Base-by-base conservation (phyloP, 2,329 filamentous ascomycete genomes). In the Phialophora expanda region DNA sequence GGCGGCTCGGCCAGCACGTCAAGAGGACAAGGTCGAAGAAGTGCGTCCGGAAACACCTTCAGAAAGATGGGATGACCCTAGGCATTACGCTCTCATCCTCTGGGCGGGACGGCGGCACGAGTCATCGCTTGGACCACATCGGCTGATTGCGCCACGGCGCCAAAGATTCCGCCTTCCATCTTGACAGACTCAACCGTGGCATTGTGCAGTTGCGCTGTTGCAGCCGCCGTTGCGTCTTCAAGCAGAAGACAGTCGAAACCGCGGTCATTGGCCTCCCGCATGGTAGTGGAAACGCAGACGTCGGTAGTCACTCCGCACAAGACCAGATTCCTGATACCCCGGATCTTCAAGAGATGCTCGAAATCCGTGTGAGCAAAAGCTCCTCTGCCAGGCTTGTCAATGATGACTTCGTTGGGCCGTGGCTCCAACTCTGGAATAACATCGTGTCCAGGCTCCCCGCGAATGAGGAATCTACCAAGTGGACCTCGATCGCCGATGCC, bases 391-490 rank as follows among this genome's bases (percentile, higher is more conserved):
- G 84, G 83, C 73, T 86, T 86, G 73, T 86, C 84, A 51, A 86
- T 81, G 8, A 86, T 77, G 0, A 81, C 78, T 69, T 86, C 84
- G 2, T 76, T 76, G 1, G 75, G 74, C 17, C 81, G 62, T 14
- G 84, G 84, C 64, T 80, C 80, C 34, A 86, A 74, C 69, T 88
- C 85, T 7, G 80, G 76, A 20, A 88, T 80, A 32, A 83, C 86
- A 55, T 84, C 85, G 71, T 87, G 85, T 0, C 86, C 86, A 24
- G 77, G 71, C 70, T 87, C 83, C 0, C 86, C 86, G 22, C 86
- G 82, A 26, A 88, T 78, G 3, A 89, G 76, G 2, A 88, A 79
- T n/a, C 83, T 82, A 0, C 86, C 86, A 53, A 87, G 74, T 0
- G 85, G 85, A 0, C 86, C 86, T 14, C 67, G 75, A 11, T 81